A percentile compares a stretch with the other conserved stretches of the same genome.
Conservation (phyloP, 1,139 yeast species). For the Pichia sp. region DNA sequence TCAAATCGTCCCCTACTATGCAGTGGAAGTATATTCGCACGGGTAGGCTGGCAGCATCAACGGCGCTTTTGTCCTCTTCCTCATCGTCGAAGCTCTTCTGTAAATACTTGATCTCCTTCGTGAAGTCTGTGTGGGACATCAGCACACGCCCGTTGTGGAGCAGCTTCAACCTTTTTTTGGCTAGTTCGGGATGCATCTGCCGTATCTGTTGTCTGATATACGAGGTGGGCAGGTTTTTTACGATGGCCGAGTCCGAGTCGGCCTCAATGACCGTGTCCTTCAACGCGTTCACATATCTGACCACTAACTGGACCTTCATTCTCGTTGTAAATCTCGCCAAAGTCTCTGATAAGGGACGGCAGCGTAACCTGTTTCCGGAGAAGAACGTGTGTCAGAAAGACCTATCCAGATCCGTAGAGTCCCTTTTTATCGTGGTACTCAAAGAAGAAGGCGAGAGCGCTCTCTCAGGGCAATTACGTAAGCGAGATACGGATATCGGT, state of each 20-base stretch:
- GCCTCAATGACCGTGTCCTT: slow-evolving; percentile 39
- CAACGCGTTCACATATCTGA: slow-evolving; percentile 49
- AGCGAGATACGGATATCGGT: too few relatives aligned
- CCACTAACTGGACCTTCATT: slow-evolving; percentile 35
- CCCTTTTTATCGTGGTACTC: too few relatives aligned
- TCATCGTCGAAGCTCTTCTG: slow-evolving; percentile 10
- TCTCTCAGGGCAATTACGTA: too few relatives aligned
- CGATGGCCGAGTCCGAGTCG: slow-evolving; percentile 23
- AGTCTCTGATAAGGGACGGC: too few relatives aligned
- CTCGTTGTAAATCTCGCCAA: background rate
- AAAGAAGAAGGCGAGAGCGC: too few relatives aligned
- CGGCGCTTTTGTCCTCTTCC: slow-evolving; percentile 14
- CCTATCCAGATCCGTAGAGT: too few relatives aligned
- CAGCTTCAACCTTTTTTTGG: slow-evolving; percentile 57
- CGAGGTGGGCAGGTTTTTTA: slow-evolving; percentile 38
- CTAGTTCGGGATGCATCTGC: slow-evolving; percentile 34
- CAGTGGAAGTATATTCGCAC: slow-evolving; percentile 64
- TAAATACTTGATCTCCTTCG: slow-evolving; percentile 41
- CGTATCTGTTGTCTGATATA: slow-evolving; percentile 46
- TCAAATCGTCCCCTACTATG: slow-evolving; percentile 68
- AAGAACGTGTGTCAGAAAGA: too few relatives aligned
- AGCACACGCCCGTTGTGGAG: slow-evolving; percentile 73
- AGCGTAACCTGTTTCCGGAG: too few relatives aligned
- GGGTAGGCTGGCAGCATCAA: slow-evolving; percentile 18
- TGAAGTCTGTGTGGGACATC: slow-evolving; percentile 55